Evolutionary conservation across 2,329 filamentous ascomycete genomes (phyloP).

Genomic region (Alternaria sp.): DNA sequence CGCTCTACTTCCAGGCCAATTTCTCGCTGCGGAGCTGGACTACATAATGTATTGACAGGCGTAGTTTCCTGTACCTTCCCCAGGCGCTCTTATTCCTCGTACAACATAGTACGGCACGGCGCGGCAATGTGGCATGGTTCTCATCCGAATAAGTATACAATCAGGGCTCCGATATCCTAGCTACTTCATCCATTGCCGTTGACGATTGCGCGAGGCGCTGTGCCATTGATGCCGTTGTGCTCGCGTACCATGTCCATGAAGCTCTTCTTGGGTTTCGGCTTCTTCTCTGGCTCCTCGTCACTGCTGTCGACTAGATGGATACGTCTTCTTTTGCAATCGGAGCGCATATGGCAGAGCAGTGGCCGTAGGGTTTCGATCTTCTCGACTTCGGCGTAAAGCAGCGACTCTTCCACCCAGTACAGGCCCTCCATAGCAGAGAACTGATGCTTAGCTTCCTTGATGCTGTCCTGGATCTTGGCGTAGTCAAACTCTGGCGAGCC

Average conservation of each 20-base stretch:
- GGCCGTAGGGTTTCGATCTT: conserved; percentile 37
- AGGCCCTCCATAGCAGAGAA: conserved; percentile 48
- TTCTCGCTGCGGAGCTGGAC: not conserved
- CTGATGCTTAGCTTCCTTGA: conserved; percentile 44
- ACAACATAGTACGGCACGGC: not conserved
- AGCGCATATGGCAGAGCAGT: conserved; percentile 38
- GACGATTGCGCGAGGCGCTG: conserved; percentile 17
- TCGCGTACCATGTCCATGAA: conserved; percentile 45
- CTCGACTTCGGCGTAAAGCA: conserved; percentile 36
- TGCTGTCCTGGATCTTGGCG: conserved; percentile 42
- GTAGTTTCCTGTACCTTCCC: conserved; percentile 1
- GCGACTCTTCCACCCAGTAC: conserved; percentile 46
- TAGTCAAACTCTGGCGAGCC: conserved; percentile 48
- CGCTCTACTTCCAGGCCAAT: not conserved
- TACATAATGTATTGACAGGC: not conserved
- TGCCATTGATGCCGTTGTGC: conserved; percentile 30
- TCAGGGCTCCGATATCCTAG: not conserved
- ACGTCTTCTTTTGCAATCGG: conserved; percentile 32
- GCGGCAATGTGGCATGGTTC: not conserved
- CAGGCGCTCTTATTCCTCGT: not conserved
- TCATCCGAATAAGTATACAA: conserved; percentile 13
- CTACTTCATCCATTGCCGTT: conserved; percentile 35
- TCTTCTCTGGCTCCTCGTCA: conserved; percentile 30
- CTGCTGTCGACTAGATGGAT: conserved; percentile 31
- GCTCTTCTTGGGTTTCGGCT: conserved; percentile 42